A percentile compares a stretch with the other conserved stretches of the same genome.
Evolutionary conservation across 139 green algal genomes (phyloP).

Genomic region (Chlorella sp.): DNA sequence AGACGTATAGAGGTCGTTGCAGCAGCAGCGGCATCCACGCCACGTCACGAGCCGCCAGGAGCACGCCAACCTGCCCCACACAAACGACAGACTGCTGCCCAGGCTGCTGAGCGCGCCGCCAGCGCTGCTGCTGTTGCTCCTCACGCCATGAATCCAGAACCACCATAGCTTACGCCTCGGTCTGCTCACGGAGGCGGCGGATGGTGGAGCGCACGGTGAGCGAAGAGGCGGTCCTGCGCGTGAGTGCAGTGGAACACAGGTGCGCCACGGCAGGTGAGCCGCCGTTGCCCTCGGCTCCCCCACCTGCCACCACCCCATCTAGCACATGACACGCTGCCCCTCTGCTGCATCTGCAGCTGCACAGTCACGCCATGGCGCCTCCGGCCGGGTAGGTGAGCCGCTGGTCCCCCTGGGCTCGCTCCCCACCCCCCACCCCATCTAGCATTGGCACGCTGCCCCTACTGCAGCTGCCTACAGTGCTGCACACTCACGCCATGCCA

Average conservation of each 20-base stretch:
- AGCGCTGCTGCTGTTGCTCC: too few relatives aligned
- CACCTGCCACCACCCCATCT: too few relatives aligned
- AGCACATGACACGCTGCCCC: background rate
- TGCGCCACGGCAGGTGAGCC: background rate
- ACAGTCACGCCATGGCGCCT: too few relatives aligned
- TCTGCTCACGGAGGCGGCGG: conserved; percentile 91
- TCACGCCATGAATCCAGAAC: background rate
- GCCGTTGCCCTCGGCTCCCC: too few relatives aligned
- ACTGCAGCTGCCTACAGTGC: background rate
- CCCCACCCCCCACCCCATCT: too few relatives aligned
- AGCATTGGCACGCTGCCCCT: background rate
- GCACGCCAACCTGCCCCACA: background rate
- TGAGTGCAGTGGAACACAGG: background rate
- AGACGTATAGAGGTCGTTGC: background rate
- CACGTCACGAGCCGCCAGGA: background rate
- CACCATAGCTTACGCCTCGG: conserved; percentile 53
- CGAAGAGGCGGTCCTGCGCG: conserved; percentile 82
- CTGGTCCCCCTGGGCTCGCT: too few relatives aligned
- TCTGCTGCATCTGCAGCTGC: background rate
- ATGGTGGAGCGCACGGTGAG: conserved; percentile 97
- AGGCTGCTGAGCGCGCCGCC: too few relatives aligned
- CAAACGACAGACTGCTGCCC: too few relatives aligned
- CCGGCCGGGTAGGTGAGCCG: too few relatives aligned
- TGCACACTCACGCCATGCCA: conserved; percentile 1
- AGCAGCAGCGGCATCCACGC: background rate